Evolutionary conservation across 148 eudicot genomes (phyloP).

Genomic region (Polygonum aviculare): DNA sequence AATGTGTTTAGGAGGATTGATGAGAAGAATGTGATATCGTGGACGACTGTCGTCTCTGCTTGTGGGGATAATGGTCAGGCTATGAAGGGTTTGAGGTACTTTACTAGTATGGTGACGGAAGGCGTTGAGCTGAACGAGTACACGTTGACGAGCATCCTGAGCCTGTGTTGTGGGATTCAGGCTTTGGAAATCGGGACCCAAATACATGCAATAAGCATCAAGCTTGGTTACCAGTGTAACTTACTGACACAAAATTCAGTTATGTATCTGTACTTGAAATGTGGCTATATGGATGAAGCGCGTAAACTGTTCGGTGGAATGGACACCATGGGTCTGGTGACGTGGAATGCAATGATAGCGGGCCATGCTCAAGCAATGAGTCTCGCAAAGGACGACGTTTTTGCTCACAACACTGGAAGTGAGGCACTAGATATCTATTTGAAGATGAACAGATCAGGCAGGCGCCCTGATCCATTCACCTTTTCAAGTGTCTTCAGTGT

Average conservation of each 20-base stretch:
- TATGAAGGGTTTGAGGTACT: constrained; percentile 40
- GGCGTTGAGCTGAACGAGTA: constrained; percentile 56
- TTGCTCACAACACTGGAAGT: constrained; percentile 35
- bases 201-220: constrained; percentile 52
- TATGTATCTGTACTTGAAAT: constrained; percentile 68
- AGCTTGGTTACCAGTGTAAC: constrained; percentile 40
- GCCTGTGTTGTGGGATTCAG: constrained; percentile 48
- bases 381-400: constrained; percentile 32
- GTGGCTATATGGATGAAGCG: constrained; percentile 44
- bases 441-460: constrained; percentile 37
- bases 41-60: constrained; percentile 56
- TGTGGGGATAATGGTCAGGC: constrained; percentile 59
- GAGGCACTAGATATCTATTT: constrained; percentile 42
- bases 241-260: constrained; percentile 35
- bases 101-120: constrained; percentile 38
- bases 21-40: constrained; percentile 67
- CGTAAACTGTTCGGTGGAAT: constrained; percentile 42
- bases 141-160: constrained; percentile 54
- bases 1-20: constrained; percentile 40
- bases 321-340: constrained; percentile 37
- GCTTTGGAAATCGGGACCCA: constrained; percentile 47
- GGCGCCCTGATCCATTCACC: constrained; percentile 56
- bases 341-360: constrained; percentile 82
- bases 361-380: constrained; percentile 68
- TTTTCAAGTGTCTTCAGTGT: constrained; percentile 50